Base-by-base conservation (phyloP, 768 basidiomycete genomes). In the Rhizopogon vesiculosus region DNA sequence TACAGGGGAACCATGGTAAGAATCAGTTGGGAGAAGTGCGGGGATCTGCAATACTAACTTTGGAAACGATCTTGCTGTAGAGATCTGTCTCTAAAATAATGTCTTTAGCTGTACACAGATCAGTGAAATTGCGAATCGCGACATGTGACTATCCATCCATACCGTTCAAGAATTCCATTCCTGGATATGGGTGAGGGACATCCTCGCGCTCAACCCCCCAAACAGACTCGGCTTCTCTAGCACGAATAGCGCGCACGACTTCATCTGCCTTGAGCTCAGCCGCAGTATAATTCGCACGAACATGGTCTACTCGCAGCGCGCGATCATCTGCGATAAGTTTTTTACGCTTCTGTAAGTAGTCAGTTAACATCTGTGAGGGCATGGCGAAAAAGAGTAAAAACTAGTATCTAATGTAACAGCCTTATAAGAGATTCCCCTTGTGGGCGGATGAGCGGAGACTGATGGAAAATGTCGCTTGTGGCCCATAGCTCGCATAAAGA, bases 161-260 rank as follows among this genome's bases (percentile, higher is more conserved):
- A 84, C 86, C 85, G 48, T 85, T 87, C 59, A 89, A 65, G 61
- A 89, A 90, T 58, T 81, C 85, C 86, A 87, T 88, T 33, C 88
- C 88, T 41, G 87, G 86, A 59, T 87, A 88, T 1, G 81, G 73
- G 58, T 87, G 81, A 18, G 77, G 79, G 39, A 82, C 70, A 9
- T 74, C 75, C 16, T 77, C 71, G 58, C 79, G 70, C n/a, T 83
- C 77, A 49, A 68, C 68, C 39, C 65, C 73, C 87, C 86, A 88
- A n/a, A 89, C 68, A 2, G 76, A 73, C 25, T 67, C 61, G 0
- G 77, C 80, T 61, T 89, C 87, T 15, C 60, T 56, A 0, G 71
- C 64, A 41, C 87, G 80, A 53, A 89, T 78, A 25, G 66, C 62
- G 28, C 86, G 73, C 31, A 87, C 66, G 49, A 82, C 72, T 42